Conservation (phyloP, 805 yeast genomes). For the Kodamaea nitidulidarum region DNA sequence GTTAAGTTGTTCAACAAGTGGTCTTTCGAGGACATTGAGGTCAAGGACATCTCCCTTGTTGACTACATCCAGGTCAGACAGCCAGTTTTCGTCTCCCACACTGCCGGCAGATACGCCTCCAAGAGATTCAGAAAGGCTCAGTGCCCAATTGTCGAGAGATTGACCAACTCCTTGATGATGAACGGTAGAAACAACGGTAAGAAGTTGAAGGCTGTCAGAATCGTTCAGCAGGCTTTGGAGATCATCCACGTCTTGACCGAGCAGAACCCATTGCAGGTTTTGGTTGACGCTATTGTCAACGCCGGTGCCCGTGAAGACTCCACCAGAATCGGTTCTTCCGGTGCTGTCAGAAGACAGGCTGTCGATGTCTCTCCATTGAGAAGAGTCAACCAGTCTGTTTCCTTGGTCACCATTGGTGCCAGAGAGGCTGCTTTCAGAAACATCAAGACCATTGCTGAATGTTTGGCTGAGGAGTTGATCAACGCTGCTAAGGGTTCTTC, state of each 20-base stretch:
- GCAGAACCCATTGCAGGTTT: slow-evolving; percentile 98
- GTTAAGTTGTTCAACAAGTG: slow-evolving; percentile 99
- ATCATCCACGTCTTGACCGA: slow-evolving; percentile 96
- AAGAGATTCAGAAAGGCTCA: slow-evolving; percentile 99
- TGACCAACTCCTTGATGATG: slow-evolving; percentile 99
- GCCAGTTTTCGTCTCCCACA: slow-evolving; percentile 97
- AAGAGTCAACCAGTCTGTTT: slow-evolving; percentile 99
- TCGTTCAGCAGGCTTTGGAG: slow-evolving; percentile 98
- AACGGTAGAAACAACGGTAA: slow-evolving; percentile 99
- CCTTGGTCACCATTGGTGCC: slow-evolving; percentile 98
- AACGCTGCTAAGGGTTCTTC: slow-evolving; percentile 99
- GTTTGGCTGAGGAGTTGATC: slow-evolving; percentile 99
- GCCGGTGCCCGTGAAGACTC: slow-evolving; percentile 99
- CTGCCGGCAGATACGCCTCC: slow-evolving; percentile 99
- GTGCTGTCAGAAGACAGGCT: slow-evolving; percentile 99
- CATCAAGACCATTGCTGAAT: slow-evolving; percentile 99
- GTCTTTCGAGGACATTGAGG: slow-evolving; percentile 97
- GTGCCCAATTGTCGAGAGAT: slow-evolving; percentile 98
- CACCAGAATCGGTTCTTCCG: slow-evolving; percentile 99
- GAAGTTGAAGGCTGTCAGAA: slow-evolving; percentile 99
- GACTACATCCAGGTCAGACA: slow-evolving; percentile 98
- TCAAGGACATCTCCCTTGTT: slow-evolving; percentile 95
- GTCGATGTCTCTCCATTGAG: slow-evolving; percentile 99
- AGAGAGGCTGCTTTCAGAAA: slow-evolving; percentile 99
- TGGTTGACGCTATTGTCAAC: slow-evolving; percentile 99